Conservation (phyloP, 2,329 filamentous ascomycete species). For the Botrytis hyacinthi region DNA sequence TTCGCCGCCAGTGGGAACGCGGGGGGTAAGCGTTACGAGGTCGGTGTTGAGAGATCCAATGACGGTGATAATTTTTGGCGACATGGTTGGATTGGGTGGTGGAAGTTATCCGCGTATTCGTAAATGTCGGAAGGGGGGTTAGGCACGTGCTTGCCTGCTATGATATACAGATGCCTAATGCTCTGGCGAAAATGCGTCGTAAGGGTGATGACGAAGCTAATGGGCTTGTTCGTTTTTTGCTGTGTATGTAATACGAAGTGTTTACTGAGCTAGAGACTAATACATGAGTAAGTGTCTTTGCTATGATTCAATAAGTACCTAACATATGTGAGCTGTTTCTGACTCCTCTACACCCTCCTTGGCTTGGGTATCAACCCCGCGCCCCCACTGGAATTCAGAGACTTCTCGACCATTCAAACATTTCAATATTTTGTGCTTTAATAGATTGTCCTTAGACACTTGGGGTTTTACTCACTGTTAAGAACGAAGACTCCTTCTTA, state of each 20-base stretch:
- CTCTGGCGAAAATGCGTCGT: conserved; percentile 15
- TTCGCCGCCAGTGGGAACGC: conserved; percentile 81
- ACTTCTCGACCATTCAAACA: background rate
- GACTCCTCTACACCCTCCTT: background rate
- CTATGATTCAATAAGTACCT: background rate
- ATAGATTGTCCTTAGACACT: background rate
- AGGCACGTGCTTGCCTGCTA: conserved; percentile 13
- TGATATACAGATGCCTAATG: conserved; percentile 14
- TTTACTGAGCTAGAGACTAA: background rate
- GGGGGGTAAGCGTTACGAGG: conserved; percentile 81
- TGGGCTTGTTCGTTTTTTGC: background rate
- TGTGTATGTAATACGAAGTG: background rate
- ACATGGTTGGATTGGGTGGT: conserved; percentile 23
- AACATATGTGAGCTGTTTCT: conserved; percentile 9
- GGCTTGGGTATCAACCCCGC: conserved; percentile 13
- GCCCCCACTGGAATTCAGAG: conserved; percentile 1
- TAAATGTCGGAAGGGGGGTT: conserved; percentile 11
- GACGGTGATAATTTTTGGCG: conserved; percentile 61
- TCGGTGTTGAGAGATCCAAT: conserved; percentile 95
- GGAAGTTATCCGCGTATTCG: conserved; percentile 9
- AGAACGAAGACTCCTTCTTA: background rate
- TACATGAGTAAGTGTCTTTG: conserved; percentile 1
- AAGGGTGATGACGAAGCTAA: conserved; percentile 18
- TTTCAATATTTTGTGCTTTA: background rate
- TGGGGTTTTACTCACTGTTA: background rate